Evolutionary conservation across 2,329 filamentous ascomycete species (phyloP).

Genomic region (Paraphoma sp.): DNA sequence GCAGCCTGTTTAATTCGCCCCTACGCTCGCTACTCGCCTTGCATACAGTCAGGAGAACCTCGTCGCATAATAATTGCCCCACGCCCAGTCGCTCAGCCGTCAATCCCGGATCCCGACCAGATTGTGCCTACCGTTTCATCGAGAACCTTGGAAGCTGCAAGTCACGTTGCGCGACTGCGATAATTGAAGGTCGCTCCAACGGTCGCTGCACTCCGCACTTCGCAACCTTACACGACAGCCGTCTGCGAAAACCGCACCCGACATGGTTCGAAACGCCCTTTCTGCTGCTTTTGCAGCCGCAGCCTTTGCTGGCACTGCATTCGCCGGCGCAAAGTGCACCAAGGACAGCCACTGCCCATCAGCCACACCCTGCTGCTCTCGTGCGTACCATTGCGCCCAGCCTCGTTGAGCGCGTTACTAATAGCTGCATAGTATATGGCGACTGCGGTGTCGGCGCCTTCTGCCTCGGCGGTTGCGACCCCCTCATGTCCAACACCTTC

Average conservation of each 20-base stretch:
- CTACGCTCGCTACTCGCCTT: slow-evolving; percentile 32
- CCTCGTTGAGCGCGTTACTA: slow-evolving; percentile 19
- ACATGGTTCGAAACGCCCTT: slow-evolving; percentile 39
- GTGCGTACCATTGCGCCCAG: slow-evolving; percentile 33
- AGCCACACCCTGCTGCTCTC: slow-evolving; percentile 54
- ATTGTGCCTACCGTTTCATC: slow-evolving; percentile 30
- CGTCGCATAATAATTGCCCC: background rate
- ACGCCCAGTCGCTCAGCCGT: slow-evolving; percentile 16
- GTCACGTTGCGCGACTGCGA: slow-evolving; percentile 3
- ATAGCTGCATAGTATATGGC: slow-evolving; percentile 73
- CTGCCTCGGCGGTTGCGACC: slow-evolving; percentile 95
- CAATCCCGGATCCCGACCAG: slow-evolving; percentile 12
- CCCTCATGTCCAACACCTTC: slow-evolving; percentile 79
- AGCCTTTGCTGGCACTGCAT: slow-evolving; percentile 31
- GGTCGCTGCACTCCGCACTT: slow-evolving; percentile 27
- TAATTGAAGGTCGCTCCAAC: slow-evolving; percentile 3
- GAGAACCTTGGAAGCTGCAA: slow-evolving; percentile 12
- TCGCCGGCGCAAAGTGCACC: slow-evolving; percentile 49
- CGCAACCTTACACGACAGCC: slow-evolving; percentile 43
- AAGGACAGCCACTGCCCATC: slow-evolving; percentile 69
- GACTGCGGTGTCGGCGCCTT: slow-evolving; percentile 92
- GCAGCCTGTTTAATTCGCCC: slow-evolving; percentile 7
- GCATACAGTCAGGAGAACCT: slow-evolving; percentile 18
- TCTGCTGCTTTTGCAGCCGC: slow-evolving; percentile 38
- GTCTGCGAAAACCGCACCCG: slow-evolving; percentile 20